phyloP scores from a whole-genome alignment of 192 early-diverging fungal species.

The Dispira parvispora region DNA sequence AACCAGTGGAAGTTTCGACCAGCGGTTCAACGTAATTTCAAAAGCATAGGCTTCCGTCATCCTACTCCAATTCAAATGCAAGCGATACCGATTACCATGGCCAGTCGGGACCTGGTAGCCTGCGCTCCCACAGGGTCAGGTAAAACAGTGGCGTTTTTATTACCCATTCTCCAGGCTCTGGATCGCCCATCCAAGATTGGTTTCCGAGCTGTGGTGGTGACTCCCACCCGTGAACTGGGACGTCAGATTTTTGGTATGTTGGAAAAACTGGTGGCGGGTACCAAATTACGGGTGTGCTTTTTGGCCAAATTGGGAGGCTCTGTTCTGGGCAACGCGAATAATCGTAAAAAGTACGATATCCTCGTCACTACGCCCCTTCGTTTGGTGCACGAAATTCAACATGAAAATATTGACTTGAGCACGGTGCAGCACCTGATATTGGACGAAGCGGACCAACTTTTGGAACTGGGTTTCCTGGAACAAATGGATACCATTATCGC shows the following conservation, averaged over 20 bases:
- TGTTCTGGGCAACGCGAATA: constrained; percentile 36
- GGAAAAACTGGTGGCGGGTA: constrained; percentile 49
- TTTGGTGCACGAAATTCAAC: constrained; percentile 73
- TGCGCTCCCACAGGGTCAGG: constrained; percentile 96
- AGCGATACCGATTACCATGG: constrained; percentile 70
- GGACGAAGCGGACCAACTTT: constrained; percentile 71
- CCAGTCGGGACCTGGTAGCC: constrained; percentile 85
- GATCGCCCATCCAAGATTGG: constrained; percentile 64
- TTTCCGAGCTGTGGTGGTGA: constrained; percentile 77
- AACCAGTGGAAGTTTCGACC: constrained; percentile 47
- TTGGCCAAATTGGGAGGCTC: constrained; percentile 67
- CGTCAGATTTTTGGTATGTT: constrained; percentile 72
- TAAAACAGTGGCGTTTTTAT: constrained; percentile 87
- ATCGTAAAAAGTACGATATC: constrained; percentile 72
- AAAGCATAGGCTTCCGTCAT: constrained; percentile 40
- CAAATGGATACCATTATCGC: constrained; percentile 81
- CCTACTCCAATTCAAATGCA: constrained; percentile 95
- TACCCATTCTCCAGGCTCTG: constrained; percentile 79
- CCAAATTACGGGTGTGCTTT: constrained; percentile 65
- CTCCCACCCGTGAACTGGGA: constrained; percentile 89
- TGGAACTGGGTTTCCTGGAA: constrained; percentile 71
- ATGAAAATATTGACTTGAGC: constrained; percentile 56
- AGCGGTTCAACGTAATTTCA: constrained; percentile 59
- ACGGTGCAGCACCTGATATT: constrained; percentile 57
- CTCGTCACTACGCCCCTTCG: constrained; percentile 85